These are phyloP conservation scores for Dalbergia cochinchinensis DNA, from an alignment of 306 rosid genomes.

Conservation along the genomic window DNA sequence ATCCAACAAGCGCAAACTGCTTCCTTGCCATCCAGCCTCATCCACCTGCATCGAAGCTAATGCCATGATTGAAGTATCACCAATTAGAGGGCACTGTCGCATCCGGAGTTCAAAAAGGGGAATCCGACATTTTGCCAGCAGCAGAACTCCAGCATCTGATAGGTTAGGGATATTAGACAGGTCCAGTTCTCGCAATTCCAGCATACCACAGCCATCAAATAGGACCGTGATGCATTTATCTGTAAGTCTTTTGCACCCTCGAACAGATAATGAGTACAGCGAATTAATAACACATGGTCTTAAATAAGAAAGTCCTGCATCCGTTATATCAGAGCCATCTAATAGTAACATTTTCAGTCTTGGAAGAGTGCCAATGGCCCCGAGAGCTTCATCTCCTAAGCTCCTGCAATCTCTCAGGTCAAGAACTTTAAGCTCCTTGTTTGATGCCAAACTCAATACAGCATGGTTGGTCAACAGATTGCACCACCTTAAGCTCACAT, in stretches of 20 bases:
- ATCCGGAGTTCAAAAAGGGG: constrained; percentile 74
- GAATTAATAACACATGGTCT: constrained; percentile 67
- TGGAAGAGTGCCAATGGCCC: constrained; percentile 69
- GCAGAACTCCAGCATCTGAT: constrained; percentile 74
- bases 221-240: constrained; percentile 83
- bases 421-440: constrained; percentile 82
- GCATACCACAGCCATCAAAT: constrained; percentile 66
- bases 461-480: constrained; percentile 80
- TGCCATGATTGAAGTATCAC: constrained; percentile 86
- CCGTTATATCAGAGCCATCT: constrained; percentile 84
- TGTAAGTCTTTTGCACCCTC: constrained; percentile 92
- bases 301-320: constrained; percentile 75
- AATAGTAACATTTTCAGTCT: constrained; percentile 70
- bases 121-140: constrained; percentile 70
- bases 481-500: constrained; percentile 91
- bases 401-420: constrained; percentile 90
- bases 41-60: constrained; percentile 88
- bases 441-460: constrained; percentile 70
- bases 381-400: constrained; percentile 83
- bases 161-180: constrained; percentile 88
- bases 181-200: constrained; percentile 79
- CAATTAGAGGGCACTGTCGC: constrained; percentile 87
- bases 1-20: constrained; percentile 79
- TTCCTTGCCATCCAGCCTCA: constrained; percentile 79
- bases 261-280: constrained; percentile 72